These are phyloP conservation scores for Arthrinium phaeospermum DNA, from an alignment of 2,329 filamentous ascomycete species.

Conservation along the genomic window DNA sequence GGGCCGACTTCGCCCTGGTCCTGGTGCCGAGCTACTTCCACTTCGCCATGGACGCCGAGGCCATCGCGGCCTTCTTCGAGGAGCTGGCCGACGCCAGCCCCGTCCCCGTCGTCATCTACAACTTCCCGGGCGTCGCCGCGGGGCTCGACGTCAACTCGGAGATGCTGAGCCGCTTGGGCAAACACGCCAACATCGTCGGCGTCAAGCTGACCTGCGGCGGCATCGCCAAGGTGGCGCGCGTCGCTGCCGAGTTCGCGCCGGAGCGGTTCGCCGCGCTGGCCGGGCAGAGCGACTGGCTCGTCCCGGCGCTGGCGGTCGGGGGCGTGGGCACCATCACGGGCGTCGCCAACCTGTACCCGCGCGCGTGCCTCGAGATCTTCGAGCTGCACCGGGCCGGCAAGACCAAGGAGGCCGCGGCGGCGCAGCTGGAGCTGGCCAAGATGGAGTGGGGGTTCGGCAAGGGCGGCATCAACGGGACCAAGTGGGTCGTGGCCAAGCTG, in stretches of 20 bases:
- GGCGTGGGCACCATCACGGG: slow-evolving; percentile 27
- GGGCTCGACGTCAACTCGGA: slow-evolving; percentile 66
- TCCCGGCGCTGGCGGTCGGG: slow-evolving; percentile 37
- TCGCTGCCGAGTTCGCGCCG: slow-evolving; percentile 40
- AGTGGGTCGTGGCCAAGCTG: slow-evolving; percentile 62
- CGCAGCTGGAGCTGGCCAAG: slow-evolving; percentile 57
- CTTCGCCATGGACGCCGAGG: slow-evolving; percentile 63
- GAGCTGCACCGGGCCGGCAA: slow-evolving; percentile 54
- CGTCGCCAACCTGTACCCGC: slow-evolving; percentile 29
- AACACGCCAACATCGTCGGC: slow-evolving; percentile 64
- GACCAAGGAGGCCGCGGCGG: slow-evolving; percentile 50
- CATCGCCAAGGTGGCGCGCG: slow-evolving; percentile 72
- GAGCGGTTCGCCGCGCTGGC: slow-evolving; percentile 45
- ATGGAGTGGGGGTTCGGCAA: slow-evolving; percentile 63
- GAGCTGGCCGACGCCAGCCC: slow-evolving; percentile 63
- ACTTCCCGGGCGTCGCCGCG: slow-evolving; percentile 63
- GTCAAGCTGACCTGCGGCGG: slow-evolving; percentile 75
- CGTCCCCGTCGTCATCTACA: slow-evolving; percentile 67
- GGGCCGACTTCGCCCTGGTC: slow-evolving; percentile 71
- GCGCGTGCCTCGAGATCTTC: slow-evolving; percentile 50
- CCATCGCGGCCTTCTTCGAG: slow-evolving; percentile 67
- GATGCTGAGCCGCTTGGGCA: slow-evolving; percentile 56
- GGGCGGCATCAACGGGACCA: slow-evolving; percentile 65
- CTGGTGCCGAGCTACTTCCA: slow-evolving; percentile 77
- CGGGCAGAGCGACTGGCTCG: slow-evolving; percentile 50